Conservation (phyloP, 352 stramenopile species). For the Salisapilia sapeloensis region DNA sequence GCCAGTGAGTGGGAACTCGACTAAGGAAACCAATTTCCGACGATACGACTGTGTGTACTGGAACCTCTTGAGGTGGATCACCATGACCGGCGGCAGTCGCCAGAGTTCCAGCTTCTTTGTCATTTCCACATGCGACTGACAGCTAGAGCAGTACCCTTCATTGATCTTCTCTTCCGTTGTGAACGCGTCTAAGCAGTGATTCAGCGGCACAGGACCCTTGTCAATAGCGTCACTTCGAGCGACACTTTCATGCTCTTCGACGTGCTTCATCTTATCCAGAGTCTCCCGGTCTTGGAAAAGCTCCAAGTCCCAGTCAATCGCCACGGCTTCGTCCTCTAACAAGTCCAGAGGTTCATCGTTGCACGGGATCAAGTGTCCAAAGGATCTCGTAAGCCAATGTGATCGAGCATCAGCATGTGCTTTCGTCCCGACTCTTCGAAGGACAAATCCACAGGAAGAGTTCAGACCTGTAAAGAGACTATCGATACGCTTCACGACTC, state of each 20-base stretch:
- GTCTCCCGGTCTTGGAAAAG: constrained; percentile 71
- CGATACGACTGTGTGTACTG: constrained; percentile 91
- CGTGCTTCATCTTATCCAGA: constrained; percentile 75
- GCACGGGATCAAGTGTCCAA: constrained; percentile 69
- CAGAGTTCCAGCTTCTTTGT: constrained; percentile 98
- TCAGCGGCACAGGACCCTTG: constrained; percentile 72
- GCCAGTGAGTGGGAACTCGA: constrained; percentile 91
- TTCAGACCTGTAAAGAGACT: constrained; percentile 63
- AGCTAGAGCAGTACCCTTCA: constrained; percentile 94
- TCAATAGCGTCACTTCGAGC: constrained; percentile 76
- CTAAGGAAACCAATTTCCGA: constrained; percentile 77
- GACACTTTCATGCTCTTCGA: constrained; percentile 66
- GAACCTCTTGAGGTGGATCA: constrained; percentile 98
- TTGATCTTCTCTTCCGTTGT: constrained; percentile 78
- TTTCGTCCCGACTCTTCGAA: constrained; percentile 73
- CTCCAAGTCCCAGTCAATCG: constrained; percentile 73
- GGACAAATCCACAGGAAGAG: constrained; percentile 50
- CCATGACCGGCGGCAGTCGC: constrained; percentile 92
- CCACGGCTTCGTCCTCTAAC: constrained; percentile 73
- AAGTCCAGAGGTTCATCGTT: constrained; percentile 55
- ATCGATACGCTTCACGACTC: constrained; percentile 54
- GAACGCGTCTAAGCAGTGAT: constrained; percentile 70
- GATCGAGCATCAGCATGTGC: constrained; percentile 64
- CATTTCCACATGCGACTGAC: constrained; percentile 88
- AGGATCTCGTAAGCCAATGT: constrained; percentile 61